Evolutionary conservation across 2,329 filamentous ascomycete species (phyloP).

Genomic region (Metarhizium sp.): DNA sequence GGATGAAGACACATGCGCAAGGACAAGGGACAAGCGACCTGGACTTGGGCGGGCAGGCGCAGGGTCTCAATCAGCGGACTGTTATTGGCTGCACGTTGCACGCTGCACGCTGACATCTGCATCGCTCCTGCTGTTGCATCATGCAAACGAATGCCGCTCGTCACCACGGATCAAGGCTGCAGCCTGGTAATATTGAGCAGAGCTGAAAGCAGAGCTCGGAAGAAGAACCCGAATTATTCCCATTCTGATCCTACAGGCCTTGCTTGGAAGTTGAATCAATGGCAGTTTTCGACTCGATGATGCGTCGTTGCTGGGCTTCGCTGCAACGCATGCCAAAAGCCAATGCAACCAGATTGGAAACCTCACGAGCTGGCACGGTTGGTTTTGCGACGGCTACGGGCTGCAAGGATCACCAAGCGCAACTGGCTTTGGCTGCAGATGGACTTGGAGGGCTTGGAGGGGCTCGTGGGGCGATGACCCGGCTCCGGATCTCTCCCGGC

Average conservation of each 20-base stretch:
- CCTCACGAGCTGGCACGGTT: not conserved
- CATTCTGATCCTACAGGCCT: too few relatives aligned
- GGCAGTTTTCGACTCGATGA: not conserved
- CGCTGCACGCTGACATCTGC: not conserved
- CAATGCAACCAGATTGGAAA: not conserved
- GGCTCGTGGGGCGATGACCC: slow-evolving; percentile 3
- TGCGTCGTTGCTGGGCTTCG: too few relatives aligned
- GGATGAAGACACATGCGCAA: not conserved
- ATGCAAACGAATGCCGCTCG: not conserved
- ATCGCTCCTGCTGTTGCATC: slow-evolving; percentile 2
- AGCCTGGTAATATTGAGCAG: not conserved
- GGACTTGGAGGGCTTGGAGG: not conserved
- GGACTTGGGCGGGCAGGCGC: not conserved
- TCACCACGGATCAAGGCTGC: not conserved
- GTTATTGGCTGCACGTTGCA: slow-evolving; percentile 2
- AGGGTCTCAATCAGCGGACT: slow-evolving; percentile 1
- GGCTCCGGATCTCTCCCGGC: slow-evolving; percentile 5
- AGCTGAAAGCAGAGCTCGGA: not conserved
- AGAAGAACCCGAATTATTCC: too few relatives aligned
- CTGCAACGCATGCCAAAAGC: too few relatives aligned
- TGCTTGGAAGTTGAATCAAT: not conserved
- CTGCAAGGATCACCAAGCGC: not conserved
- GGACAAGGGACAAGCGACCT: not conserved
- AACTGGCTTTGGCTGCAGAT: not conserved
- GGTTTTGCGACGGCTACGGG: not conserved